Evolutionary conservation across 208 protist genomes (phyloP), one percentile per base, ranked within the genome.

Genomic region (Leishmania martiniquensis): DNA sequence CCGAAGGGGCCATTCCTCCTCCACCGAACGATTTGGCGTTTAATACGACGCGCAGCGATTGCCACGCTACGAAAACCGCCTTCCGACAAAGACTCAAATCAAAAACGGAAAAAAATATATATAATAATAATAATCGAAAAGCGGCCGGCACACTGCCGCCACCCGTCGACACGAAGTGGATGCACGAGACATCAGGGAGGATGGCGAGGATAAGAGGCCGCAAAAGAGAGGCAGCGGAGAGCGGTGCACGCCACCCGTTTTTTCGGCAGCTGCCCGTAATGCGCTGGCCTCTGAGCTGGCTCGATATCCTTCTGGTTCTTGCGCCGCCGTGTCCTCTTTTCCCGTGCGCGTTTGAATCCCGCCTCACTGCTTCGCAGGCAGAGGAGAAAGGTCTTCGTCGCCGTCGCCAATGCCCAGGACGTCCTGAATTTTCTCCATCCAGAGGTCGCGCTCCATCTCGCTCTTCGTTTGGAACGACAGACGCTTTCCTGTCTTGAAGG

Each of bases 391-490:
- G 76, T 77, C 66, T 34, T 88, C 84, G 45, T 94, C 85, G 60
- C 86, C 86, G 70, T 93, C 87, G n/a, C 83, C 89, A 70, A 95
- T 92, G 17, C 91, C 91, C 29, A 95, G 82, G 1, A 90, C 91
- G 22, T 95, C 89, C 72, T 95, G 91, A 63, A 95, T 95, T 74
- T 95, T 95, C 54, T 85, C 81, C 89, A 95, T 95, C 91, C 91
- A 95, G 44, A 77, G 75, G 76, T 90, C 86, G 39, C 91, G 87
- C 73, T 95, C 89, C 37, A 82, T 77, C 63, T 91, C 84, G 60
- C 84, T 88, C 69, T 87, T 87, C 0, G 88, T 89, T 72, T 95
- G 91, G 65, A 95, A 95, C 4, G 88, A 89, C 17, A 95, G 81
- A 7, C 91, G 84, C 79, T 92, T 93, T 20, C 91, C 91, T 0